Percentiles rank a stretch among this genome's conserved stretches.
Evolutionary conservation across 2,329 filamentous ascomycete genomes (phyloP).

Genomic region (Cladosporium velox): DNA sequence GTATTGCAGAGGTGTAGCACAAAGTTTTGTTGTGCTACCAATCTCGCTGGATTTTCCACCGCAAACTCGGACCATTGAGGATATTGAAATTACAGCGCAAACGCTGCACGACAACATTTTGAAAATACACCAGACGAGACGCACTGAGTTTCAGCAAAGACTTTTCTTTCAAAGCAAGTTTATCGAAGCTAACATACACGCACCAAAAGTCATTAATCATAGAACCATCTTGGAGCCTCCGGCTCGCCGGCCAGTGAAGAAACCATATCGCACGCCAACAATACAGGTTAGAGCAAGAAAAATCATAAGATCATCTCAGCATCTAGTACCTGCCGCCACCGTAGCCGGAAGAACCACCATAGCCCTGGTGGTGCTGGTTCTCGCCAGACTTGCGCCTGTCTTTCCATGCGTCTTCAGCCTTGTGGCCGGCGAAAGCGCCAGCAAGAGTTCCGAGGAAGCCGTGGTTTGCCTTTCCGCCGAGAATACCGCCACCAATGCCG

Average conservation of each 20-base stretch:
- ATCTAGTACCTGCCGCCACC: constrained; percentile 17
- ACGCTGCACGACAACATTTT: too few species aligned
- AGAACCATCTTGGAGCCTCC: not conserved
- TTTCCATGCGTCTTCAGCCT: constrained; percentile 58
- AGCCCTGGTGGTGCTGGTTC: constrained; percentile 18
- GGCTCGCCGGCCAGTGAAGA: not conserved
- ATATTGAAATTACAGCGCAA: too few species aligned
- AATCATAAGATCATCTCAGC: not conserved
- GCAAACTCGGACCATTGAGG: too few species aligned
- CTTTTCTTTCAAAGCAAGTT: constrained; percentile 1
- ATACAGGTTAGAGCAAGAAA: not conserved
- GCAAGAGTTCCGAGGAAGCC: constrained; percentile 59
- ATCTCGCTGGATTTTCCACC: too few species aligned
- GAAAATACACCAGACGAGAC: too few species aligned
- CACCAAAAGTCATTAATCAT: constrained; percentile 16
- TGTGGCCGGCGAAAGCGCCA: constrained; percentile 58
- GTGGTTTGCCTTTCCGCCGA: constrained; percentile 60
- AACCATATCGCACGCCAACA: not conserved
- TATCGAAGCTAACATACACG: constrained; percentile 9
- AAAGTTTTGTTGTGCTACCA: too few species aligned
- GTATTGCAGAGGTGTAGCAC: too few species aligned
- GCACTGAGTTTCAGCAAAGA: not conserved
- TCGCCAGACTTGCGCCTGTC: constrained; percentile 36
- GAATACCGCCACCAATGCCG: constrained; percentile 57
- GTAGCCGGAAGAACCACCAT: constrained; percentile 13